Conservation (phyloP, 352 stramenopile species). For the Pythium brachiatum region DNA sequence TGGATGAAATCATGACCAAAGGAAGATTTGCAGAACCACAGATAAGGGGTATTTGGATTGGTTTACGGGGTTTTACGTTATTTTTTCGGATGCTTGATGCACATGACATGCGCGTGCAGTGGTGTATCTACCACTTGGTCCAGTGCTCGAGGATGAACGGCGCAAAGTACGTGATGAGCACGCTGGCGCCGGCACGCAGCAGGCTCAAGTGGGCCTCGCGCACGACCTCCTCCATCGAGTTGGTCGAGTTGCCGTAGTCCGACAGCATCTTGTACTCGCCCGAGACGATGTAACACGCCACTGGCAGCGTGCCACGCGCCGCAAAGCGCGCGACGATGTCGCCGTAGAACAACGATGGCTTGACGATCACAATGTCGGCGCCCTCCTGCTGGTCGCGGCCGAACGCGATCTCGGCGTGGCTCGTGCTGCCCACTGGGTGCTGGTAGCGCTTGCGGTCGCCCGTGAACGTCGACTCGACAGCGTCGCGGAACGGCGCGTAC, state of each 20-base stretch:
- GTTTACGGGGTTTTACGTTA: conserved; percentile 3
- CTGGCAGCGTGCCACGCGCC: conserved; percentile 90
- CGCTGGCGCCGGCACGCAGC: conserved; percentile 50
- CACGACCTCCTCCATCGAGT: conserved; percentile 83
- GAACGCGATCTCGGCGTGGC: conserved; percentile 78
- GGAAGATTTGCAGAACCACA: background rate
- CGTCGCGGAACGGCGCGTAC: conserved; percentile 96
- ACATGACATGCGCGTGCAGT: background rate
- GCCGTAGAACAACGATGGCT: conserved; percentile 98
- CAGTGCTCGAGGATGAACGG: conserved; percentile 85
- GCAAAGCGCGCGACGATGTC: conserved; percentile 96
- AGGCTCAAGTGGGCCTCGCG: conserved; percentile 70
- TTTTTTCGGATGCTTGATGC: background rate
- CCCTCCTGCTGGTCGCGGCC: conserved; percentile 83
- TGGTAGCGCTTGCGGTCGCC: conserved; percentile 97
- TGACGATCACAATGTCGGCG: conserved; percentile 99
- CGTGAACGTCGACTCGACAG: conserved; percentile 96
- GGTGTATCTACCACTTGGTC: conserved; percentile 56
- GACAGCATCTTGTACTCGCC: conserved; percentile 99
- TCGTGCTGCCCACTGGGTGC: conserved; percentile 84
- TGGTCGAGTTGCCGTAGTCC: conserved; percentile 85
- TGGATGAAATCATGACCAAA: conserved; percentile 10
- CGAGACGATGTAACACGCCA: conserved; percentile 98
- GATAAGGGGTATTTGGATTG: conserved; percentile 11
- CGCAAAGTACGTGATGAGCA: conserved; percentile 99